Percentiles rank a stretch among this genome's conserved stretches.
Evolutionary conservation across 1,139 yeast genomes (phyloP).

Genomic region (Zygosaccharomyces pseudobailii): DNA sequence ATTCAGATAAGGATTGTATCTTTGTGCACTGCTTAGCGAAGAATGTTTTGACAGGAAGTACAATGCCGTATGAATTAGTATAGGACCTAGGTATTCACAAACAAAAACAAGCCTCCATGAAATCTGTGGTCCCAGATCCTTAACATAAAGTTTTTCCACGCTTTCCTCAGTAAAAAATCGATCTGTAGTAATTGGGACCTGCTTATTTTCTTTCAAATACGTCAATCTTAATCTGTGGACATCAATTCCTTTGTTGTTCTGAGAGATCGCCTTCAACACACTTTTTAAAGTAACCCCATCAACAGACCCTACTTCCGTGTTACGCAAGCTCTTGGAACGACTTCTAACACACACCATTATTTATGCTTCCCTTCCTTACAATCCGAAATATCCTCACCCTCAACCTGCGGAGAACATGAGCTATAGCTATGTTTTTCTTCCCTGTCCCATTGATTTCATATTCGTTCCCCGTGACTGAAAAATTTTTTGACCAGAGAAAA

Average conservation of each 20-base stretch:
- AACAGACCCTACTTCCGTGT: conserved; percentile 36
- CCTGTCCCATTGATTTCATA: not conserved
- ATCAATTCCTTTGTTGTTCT: conserved; percentile 42
- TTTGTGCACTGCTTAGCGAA: conserved; percentile 9
- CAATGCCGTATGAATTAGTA: conserved; percentile 68
- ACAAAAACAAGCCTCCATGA: conserved; percentile 86
- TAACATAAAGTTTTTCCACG: conserved; percentile 48
- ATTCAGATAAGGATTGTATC: conserved; percentile 23
- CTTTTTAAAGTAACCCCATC: conserved; percentile 33
- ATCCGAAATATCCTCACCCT: not conserved
- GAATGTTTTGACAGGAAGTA: conserved; percentile 37
- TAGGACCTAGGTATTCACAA: conserved; percentile 86
- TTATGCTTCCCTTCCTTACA: conserved; percentile 24
- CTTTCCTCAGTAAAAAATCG: conserved; percentile 31
- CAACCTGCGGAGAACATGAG: not conserved
- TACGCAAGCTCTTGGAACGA: conserved; percentile 48
- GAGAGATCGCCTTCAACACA: conserved; percentile 42
- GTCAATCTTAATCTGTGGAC: conserved; percentile 42
- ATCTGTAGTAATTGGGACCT: conserved; percentile 24
- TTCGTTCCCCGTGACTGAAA: conserved; percentile 7
- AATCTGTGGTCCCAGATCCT: conserved; percentile 91
- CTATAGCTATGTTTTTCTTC: not conserved
- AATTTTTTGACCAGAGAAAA: conserved; percentile 8
- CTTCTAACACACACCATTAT: conserved; percentile 44
- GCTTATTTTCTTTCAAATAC: conserved; percentile 28